These are phyloP conservation scores for Xylariomycetidae sp. DNA, from an alignment of 2,329 filamentous ascomycete species.

Conservation along the genomic window DNA sequence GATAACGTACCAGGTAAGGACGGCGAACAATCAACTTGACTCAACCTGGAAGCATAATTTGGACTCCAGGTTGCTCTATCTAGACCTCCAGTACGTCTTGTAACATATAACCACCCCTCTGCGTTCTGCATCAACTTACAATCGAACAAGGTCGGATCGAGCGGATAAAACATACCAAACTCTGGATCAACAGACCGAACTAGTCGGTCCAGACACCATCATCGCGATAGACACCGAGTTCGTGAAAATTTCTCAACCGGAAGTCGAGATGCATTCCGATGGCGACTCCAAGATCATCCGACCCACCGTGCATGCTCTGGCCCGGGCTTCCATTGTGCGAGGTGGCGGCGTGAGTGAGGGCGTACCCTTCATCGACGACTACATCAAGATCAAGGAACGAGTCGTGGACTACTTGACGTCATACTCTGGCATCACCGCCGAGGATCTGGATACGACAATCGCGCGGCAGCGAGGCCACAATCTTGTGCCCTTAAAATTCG, in stretches of 20 bases:
- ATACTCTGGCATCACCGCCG: constrained; percentile 84
- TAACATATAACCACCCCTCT: no score
- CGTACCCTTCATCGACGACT: constrained; percentile 91
- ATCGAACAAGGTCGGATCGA: constrained; percentile 32
- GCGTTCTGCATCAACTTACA: no score
- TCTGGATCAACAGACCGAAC: constrained; percentile 56
- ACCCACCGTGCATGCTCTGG: constrained; percentile 84
- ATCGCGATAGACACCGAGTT: constrained; percentile 96
- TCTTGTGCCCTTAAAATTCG: constrained; percentile 80
- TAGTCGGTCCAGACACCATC: constrained; percentile 65
- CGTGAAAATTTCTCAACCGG: constrained; percentile 84
- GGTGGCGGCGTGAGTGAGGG: constrained; percentile 75
- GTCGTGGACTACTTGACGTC: constrained; percentile 94
- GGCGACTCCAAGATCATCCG: constrained; percentile 88
- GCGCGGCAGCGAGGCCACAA: constrained; percentile 67
- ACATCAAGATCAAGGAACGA: constrained; percentile 84
- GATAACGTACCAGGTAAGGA: constrained; percentile 78
- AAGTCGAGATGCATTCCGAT: constrained; percentile 94
- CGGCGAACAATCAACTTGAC: constrained; percentile 76
- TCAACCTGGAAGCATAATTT: constrained; percentile 79
- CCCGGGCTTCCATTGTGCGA: constrained; percentile 86
- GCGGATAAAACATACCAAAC: constrained; percentile 54
- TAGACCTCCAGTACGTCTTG: constrained; percentile 56
- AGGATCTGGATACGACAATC: constrained; percentile 69
- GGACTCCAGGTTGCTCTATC: constrained; percentile 80